Conservation (phyloP, 495 filamentous ascomycete species). For the Penicillium maclennaniae region DNA sequence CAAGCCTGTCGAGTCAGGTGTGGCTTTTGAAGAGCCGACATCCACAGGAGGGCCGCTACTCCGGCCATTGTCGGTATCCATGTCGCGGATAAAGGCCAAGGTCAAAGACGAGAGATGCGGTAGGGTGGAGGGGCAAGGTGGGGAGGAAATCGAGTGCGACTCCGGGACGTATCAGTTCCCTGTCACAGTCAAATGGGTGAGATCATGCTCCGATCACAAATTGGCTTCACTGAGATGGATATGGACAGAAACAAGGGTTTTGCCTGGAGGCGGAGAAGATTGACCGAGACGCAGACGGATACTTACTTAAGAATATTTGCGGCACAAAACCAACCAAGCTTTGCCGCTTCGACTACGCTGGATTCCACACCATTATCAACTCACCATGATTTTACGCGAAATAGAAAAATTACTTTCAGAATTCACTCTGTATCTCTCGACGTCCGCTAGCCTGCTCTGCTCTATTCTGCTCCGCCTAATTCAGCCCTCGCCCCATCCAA, state of each 20-base stretch:
- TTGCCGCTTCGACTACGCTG: background rate
- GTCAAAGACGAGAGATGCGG: background rate
- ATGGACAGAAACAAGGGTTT: background rate
- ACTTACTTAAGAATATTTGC: background rate
- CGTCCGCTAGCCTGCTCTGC: no score
- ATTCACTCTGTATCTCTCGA: no score
- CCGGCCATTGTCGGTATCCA: constrained; percentile 22
- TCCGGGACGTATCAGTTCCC: background rate
- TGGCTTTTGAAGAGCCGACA: constrained; percentile 11
- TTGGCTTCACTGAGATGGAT: background rate
- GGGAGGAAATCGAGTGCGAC: background rate
- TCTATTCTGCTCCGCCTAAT: background rate
- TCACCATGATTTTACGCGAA: no score
- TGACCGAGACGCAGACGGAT: background rate
- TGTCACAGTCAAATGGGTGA: background rate
- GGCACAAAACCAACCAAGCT: background rate
- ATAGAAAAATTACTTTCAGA: no score
- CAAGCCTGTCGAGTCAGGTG: constrained; percentile 8
- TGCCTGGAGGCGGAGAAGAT: background rate
- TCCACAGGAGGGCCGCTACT: constrained; percentile 41
- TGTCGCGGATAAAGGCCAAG: constrained; percentile 5
- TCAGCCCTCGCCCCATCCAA: background rate
- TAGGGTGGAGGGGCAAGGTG: background rate
- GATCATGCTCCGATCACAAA: background rate
- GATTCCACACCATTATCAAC: background rate